A percentile compares a stretch with the other conserved stretches of the same genome.
These are phyloP conservation scores for Psilocybe cyanescens DNA, from an alignment of 768 basidiomycete genomes.

Conservation along the genomic window DNA sequence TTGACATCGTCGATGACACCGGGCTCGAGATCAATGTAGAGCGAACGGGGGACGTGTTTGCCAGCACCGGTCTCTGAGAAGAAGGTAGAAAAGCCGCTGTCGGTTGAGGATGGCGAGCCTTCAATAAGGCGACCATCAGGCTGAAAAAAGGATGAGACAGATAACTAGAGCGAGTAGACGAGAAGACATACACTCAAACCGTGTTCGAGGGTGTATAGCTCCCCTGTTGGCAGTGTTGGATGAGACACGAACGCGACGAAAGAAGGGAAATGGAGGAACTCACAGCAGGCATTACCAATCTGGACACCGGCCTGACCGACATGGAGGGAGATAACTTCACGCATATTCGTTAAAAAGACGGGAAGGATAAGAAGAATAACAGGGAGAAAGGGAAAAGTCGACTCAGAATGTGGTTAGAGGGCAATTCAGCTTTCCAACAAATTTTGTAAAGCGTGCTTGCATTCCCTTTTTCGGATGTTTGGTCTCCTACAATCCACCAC, in stretches of 20 bases:
- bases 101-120: slow-evolving; percentile 66
- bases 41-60: slow-evolving; percentile 94
- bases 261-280: slow-evolving; percentile 32
- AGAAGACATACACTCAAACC: slow-evolving; percentile 80
- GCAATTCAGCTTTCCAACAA: slow-evolving; percentile 31
- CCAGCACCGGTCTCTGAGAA: slow-evolving; percentile 95
- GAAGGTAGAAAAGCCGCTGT: slow-evolving; percentile 96
- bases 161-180: slow-evolving; percentile 1
- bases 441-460: slow-evolving; percentile 27
- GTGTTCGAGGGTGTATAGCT: slow-evolving; percentile 97
- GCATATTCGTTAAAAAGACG: slow-evolving; percentile 51
- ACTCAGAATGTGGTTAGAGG: slow-evolving; percentile 35
- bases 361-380: slow-evolving; percentile 11
- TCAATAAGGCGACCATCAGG: slow-evolving; percentile 89
- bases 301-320: slow-evolving; percentile 97
- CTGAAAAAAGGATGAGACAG: slow-evolving; percentile 42
- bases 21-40: slow-evolving; percentile 96
- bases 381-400: slow-evolving; percentile 21
- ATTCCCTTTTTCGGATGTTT: slow-evolving; percentile 34
- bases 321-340: slow-evolving; percentile 95
- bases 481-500: slow-evolving; percentile 15
- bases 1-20: slow-evolving; percentile 96
- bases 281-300: slow-evolving; percentile 96
- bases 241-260: slow-evolving; percentile 10
- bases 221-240: slow-evolving; percentile 58